Evolutionary conservation across 2,329 filamentous ascomycete genomes (phyloP).

Genomic region (Nemania sp.): DNA sequence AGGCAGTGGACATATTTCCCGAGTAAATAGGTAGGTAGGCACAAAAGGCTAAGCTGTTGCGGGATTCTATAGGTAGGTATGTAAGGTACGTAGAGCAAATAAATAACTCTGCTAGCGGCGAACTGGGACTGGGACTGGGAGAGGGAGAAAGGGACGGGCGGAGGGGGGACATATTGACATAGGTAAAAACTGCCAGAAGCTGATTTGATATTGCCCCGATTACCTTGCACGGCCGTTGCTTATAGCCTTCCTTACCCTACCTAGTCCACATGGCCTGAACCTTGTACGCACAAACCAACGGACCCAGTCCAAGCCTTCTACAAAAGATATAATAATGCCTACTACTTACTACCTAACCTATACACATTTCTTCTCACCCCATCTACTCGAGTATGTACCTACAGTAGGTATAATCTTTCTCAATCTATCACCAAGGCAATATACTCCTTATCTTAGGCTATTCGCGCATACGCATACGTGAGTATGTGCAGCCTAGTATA

Average conservation of each 20-base stretch:
- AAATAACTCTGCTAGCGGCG: background rate
- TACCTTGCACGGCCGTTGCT: constrained; percentile 23
- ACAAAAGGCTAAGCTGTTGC: constrained; percentile 18
- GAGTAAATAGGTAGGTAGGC: too few relatives aligned
- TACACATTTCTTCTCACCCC: background rate
- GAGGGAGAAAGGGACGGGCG: background rate
- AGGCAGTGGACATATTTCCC: constrained; percentile 24
- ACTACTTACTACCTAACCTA: too few relatives aligned
- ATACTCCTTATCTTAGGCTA: too few relatives aligned
- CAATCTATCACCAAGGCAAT: too few relatives aligned
- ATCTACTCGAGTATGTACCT: too few relatives aligned
- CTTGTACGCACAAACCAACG: constrained; percentile 7
- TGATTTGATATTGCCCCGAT: constrained; percentile 38
- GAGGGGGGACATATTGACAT: constrained; percentile 14
- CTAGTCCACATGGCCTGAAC: constrained; percentile 14
- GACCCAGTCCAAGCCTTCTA: constrained; percentile 12
- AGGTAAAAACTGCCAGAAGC: constrained; percentile 27
- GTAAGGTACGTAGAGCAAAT: constrained; percentile 3
- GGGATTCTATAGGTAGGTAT: background rate
- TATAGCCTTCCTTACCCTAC: constrained; percentile 26
- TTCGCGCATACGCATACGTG: too few relatives aligned
- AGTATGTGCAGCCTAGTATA: too few relatives aligned
- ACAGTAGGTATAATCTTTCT: too few relatives aligned
- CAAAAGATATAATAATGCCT: constrained; percentile 11
- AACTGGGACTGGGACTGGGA: background rate